Evolutionary conservation across 2,329 filamentous ascomycete species (phyloP).

Genomic region (Stachybotrys echinatus): DNA sequence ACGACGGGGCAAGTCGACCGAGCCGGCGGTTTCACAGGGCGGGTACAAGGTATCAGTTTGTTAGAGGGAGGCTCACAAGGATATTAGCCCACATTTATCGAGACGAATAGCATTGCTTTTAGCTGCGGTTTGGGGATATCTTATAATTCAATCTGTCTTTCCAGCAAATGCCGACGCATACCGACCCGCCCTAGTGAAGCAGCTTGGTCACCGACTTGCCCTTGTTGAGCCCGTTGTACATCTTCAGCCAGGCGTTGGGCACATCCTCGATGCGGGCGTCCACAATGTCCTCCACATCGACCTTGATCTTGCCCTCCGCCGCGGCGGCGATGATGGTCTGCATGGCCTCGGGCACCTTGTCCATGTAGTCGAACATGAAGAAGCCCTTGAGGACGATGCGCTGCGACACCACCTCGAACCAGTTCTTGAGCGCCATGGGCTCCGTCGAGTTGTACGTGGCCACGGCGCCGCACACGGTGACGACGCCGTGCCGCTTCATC

Average conservation of each 20-base stretch:
- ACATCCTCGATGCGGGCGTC: slow-evolving; percentile 19
- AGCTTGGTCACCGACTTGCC: slow-evolving; percentile 22
- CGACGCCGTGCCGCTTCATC: slow-evolving; percentile 17
- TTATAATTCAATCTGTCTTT: too few species aligned
- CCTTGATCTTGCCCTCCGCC: slow-evolving; percentile 18
- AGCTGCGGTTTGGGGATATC: too few species aligned
- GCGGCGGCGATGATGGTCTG: slow-evolving; percentile 19
- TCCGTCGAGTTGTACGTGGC: slow-evolving; percentile 19
- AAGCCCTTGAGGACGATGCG: slow-evolving; percentile 18
- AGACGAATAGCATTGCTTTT: too few species aligned
- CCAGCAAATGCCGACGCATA: too few species aligned
- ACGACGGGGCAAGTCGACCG: too few species aligned
- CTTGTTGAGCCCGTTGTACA: slow-evolving; percentile 19
- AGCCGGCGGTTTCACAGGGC: too few species aligned
- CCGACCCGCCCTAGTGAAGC: too few species aligned
- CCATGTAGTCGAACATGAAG: slow-evolving; percentile 22
- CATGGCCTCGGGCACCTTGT: slow-evolving; percentile 18
- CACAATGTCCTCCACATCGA: slow-evolving; percentile 17
- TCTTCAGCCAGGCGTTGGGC: slow-evolving; percentile 18
- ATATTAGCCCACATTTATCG: too few species aligned
- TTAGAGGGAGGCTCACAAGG: too few species aligned
- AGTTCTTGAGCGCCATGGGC: slow-evolving; percentile 19
- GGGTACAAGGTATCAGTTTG: too few species aligned
- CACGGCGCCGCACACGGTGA: slow-evolving; percentile 20
- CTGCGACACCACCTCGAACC: slow-evolving; percentile 21